phyloP scores from a whole-genome alignment of 2,329 filamentous ascomycete species.

The Phialophora chinensis region DNA sequence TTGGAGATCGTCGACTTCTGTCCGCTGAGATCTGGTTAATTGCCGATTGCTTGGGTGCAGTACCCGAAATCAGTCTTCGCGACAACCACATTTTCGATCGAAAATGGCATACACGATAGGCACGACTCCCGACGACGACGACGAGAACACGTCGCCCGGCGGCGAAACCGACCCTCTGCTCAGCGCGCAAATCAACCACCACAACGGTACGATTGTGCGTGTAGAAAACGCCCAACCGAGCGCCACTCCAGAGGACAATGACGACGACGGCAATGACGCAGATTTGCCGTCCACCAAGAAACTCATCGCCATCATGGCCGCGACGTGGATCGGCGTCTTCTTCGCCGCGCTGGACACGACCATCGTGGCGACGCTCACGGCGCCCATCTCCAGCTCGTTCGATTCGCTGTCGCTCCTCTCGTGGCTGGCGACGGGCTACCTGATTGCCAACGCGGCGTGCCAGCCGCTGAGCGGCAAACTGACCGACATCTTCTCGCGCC shows the following conservation, averaged over 20 bases:
- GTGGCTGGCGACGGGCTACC: conserved; percentile 86
- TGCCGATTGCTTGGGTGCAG: background rate
- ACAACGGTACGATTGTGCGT: conserved; percentile 3
- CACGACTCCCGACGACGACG: background rate
- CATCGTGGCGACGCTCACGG: conserved; percentile 83
- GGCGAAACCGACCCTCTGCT: conserved; percentile 35
- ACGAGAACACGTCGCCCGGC: conserved; percentile 4
- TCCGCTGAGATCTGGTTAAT: too few relatives aligned
- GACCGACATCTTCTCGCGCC: conserved; percentile 85
- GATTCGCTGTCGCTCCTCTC: conserved; percentile 79
- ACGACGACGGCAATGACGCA: conserved; percentile 33
- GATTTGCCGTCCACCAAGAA: conserved; percentile 56
- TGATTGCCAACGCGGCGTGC: conserved; percentile 85
- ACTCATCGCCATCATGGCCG: conserved; percentile 56
- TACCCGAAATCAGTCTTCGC: background rate
- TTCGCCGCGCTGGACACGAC: conserved; percentile 73
- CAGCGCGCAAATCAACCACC: conserved; percentile 5
- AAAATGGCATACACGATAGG: conserved; percentile 16
- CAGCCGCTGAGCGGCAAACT: conserved; percentile 84
- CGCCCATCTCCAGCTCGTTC: conserved; percentile 83
- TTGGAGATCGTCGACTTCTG: too few relatives aligned
- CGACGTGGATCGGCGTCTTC: conserved; percentile 61
- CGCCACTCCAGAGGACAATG: background rate
- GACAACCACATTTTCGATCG: background rate
- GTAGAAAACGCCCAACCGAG: background rate